A percentile compares a stretch with the other conserved stretches of the same genome.
phyloP scores from a whole-genome alignment of 176 grass and related monocot genomes.

The Miscanthus lutarioriparius region DNA sequence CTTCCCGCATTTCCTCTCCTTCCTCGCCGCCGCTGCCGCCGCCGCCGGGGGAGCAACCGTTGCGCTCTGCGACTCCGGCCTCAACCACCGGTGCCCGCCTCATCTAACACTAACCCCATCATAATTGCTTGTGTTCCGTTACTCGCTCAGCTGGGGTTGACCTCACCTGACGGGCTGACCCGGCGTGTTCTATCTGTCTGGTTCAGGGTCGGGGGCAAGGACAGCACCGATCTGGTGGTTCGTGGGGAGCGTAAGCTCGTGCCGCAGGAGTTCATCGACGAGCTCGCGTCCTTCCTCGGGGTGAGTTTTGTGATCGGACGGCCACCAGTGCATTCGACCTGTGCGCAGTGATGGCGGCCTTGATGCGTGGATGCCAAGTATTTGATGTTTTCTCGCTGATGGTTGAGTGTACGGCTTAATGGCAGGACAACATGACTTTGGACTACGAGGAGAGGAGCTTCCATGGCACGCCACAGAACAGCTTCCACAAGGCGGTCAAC shows the following conservation, averaged over 20 bases:
- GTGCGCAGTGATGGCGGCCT: not conserved
- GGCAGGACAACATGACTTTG: constrained; percentile 78
- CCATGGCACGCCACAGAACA: constrained; percentile 89
- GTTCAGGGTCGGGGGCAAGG: constrained; percentile 65
- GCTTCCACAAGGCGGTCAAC: constrained; percentile 85
- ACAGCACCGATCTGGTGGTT: constrained; percentile 61
- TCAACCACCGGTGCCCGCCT: constrained; percentile 43
- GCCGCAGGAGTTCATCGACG: constrained; percentile 61
- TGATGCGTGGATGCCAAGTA: not conserved
- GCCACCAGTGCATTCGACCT: not conserved
- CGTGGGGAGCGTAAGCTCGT: constrained; percentile 52
- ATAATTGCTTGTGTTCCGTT: not conserved
- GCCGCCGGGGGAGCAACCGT: constrained; percentile 12
- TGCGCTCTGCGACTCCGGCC: constrained; percentile 53
- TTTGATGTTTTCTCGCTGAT: not conserved
- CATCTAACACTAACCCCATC: no score
- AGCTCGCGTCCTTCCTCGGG: constrained; percentile 71
- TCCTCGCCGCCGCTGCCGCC: constrained; percentile 37
- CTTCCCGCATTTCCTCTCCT: constrained; percentile 48
- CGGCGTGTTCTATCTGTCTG: not conserved
- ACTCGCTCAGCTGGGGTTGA: not conserved
- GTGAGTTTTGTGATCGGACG: constrained; percentile 35
- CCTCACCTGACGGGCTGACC: not conserved
- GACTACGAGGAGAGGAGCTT: constrained; percentile 85
- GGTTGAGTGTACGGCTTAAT: constrained; percentile 3